Evolutionary conservation across 768 basidiomycete genomes (phyloP).

Genomic region (Asterophora lycoperdoides): DNA sequence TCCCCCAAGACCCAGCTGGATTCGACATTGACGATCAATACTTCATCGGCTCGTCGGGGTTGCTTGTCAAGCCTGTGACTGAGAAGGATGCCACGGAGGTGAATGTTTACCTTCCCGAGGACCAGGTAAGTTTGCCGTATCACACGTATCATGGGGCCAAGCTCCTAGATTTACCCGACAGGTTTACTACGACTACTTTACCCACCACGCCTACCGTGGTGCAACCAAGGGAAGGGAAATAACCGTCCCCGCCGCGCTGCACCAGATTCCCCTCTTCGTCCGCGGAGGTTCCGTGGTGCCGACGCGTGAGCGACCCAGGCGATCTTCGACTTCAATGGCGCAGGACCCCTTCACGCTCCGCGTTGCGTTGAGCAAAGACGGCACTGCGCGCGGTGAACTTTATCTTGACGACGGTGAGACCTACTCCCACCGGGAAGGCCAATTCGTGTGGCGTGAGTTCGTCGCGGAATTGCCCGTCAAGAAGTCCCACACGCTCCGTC

Average conservation of each 20-base stretch:
- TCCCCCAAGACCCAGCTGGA: conserved; percentile 84
- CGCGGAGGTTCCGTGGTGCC: conserved; percentile 90
- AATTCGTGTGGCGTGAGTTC: conserved; percentile 83
- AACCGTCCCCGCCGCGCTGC: conserved; percentile 74
- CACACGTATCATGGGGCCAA: no score
- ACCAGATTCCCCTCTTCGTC: conserved; percentile 79
- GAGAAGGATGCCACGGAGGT: conserved; percentile 63
- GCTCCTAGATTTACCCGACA: conserved; percentile 20
- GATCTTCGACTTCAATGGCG: conserved; percentile 85
- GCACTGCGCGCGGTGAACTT: conserved; percentile 71
- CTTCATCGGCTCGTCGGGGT: conserved; percentile 82
- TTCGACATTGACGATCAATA: conserved; percentile 93
- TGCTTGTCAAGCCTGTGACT: conserved; percentile 90
- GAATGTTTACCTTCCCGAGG: conserved; percentile 81
- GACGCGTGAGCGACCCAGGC: conserved; percentile 81
- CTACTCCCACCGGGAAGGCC: conserved; percentile 69
- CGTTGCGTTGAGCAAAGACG: conserved; percentile 64
- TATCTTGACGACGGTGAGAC: conserved; percentile 95
- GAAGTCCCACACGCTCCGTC: conserved; percentile 36
- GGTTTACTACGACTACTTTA: conserved; percentile 96
- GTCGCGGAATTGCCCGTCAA: conserved; percentile 45
- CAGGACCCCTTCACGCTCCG: conserved; percentile 90
- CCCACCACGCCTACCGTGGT: conserved; percentile 61
- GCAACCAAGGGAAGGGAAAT: conserved; percentile 59
- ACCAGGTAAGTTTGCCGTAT: conserved; percentile 46